Evolutionary conservation across 345 rosid species (phyloP).

Genomic region (Citrus cavaleriei): DNA sequence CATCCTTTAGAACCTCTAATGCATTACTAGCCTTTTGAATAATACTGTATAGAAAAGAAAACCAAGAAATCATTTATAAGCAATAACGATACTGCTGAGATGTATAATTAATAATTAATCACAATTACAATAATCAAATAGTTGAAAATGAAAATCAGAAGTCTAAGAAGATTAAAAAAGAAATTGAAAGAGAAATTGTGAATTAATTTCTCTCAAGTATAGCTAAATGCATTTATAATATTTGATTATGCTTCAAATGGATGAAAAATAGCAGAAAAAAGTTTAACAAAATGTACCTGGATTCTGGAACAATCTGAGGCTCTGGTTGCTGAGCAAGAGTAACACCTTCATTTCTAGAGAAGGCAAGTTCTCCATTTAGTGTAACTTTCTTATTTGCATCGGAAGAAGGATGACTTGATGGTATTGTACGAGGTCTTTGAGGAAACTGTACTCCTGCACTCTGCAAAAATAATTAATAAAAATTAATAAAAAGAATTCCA

Average conservation of each 20-base stretch:
- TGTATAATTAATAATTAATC: not conserved
- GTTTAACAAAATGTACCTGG: slow-evolving; percentile 48
- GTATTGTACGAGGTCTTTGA: slow-evolving; percentile 39
- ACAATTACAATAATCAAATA: not conserved
- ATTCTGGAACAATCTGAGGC: slow-evolving; percentile 56
- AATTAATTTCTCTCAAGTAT: not conserved
- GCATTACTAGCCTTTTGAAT: slow-evolving; percentile 89
- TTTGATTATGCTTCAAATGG: not conserved
- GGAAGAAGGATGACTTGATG: slow-evolving; percentile 36
- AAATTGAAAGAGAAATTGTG: not conserved
- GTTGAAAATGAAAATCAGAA: not conserved
- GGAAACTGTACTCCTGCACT: slow-evolving; percentile 83
- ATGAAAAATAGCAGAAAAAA: not conserved
- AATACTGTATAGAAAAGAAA: slow-evolving; percentile 44
- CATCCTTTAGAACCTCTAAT: slow-evolving; percentile 82
- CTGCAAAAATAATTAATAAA: slow-evolving; percentile 35
- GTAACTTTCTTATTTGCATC: slow-evolving; percentile 38
- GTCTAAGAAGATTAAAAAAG: not conserved
- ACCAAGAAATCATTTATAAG: not conserved
- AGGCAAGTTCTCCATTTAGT: slow-evolving; percentile 56
- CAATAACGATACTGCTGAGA: not conserved
- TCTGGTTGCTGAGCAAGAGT: slow-evolving; percentile 42
- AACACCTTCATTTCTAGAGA: slow-evolving; percentile 43
- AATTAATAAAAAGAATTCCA: not conserved
- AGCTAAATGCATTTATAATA: not conserved